Conservation (phyloP, 2,329 filamentous ascomycete species). For the Aspergillus ibericus region DNA sequence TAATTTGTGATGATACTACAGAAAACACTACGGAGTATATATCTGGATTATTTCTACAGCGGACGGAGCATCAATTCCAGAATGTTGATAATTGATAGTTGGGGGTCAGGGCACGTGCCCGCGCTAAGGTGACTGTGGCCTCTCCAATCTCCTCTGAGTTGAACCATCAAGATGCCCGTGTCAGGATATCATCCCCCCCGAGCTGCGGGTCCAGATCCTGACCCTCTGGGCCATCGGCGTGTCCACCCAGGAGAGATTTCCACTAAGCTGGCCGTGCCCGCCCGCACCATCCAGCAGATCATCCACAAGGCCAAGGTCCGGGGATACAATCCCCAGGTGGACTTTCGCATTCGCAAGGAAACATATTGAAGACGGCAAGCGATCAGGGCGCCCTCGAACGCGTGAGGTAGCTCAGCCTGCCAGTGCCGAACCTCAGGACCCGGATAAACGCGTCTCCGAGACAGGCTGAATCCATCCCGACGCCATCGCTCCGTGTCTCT, state of each 20-base stretch:
- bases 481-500: no score
- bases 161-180: no score
- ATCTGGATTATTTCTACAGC: no score
- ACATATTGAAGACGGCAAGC: constrained; percentile 8
- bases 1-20: not conserved
- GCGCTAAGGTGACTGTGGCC: no score
- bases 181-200: no score
- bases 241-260: not conserved
- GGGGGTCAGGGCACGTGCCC: not conserved
- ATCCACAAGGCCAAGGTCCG: constrained; percentile 1
- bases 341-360: not conserved
- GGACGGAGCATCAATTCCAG: no score
- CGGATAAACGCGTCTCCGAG: not conserved
- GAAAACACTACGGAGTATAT: no score
- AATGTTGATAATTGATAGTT: not conserved
- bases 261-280: not conserved
- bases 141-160: no score
- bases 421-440: not conserved
- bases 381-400: not conserved
- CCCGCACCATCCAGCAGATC: not conserved
- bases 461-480: not conserved
- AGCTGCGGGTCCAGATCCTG: not conserved
- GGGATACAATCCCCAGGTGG: constrained; percentile 1
- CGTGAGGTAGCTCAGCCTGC: no score
- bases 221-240: not conserved